Base-by-base conservation (phyloP, 495 filamentous ascomycete genomes). In the Penicillium paxilli region DNA sequence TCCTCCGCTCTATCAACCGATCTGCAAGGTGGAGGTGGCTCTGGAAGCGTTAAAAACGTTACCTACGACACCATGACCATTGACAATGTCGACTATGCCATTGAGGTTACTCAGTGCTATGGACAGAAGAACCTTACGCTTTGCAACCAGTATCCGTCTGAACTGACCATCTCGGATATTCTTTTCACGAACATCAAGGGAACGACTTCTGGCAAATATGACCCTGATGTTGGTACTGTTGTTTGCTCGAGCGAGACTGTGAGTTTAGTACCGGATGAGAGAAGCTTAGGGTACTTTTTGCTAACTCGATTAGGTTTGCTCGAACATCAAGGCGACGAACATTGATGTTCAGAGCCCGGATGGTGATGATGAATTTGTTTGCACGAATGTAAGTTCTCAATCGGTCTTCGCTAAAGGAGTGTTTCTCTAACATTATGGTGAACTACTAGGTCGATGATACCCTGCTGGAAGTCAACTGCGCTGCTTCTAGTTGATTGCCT, bases 81-180 rank as follows among this genome's bases (percentile, higher is more conserved):
- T 54, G 64, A 75, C 51, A 85, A 84, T 41, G 83, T 83, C 42
- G 83, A 87, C 63, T 87, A 82, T 49, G 82, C 80, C 4, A 85
- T 87, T 54, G 82, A 86, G 59, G 72, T 87, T 26, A 82, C 82
- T 19, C 83, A 86, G 66, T 87, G 84, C 69, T 87, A 87, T 55
- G 83, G 83, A 3, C 83, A 87, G 63, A 76, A 65, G 16, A 87
- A 87, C 49, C 49, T 79, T 28, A 86, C 85, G 7, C 72, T 86
- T 11, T 87, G 84, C 58, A 74, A 83, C 38, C 55, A 83, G 59
- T 83, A 28, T 28, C 16, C 8, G 25, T 46, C 40, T 11, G 79
- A 75, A 33, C 63, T 86, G 30, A 84, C 78, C 0, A 87, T 87
- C 33, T 74, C 73, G 5, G 79, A 85, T 54, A 61, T 83, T 23